Conservation (phyloP, 345 rosid species). For the Hibiscus mutabilis region DNA sequence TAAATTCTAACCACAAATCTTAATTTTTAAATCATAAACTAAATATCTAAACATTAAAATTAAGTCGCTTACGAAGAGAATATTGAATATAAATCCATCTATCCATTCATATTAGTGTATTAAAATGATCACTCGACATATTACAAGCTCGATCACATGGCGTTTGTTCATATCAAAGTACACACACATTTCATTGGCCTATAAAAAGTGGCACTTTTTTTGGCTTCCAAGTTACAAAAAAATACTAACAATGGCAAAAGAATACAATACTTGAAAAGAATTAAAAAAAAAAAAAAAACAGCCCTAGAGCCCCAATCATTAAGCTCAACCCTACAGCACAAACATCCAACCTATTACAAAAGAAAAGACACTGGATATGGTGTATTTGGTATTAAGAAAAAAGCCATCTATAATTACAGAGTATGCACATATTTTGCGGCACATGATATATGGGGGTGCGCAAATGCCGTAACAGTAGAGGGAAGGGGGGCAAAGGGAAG, state of each 20-base stretch:
- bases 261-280: not conserved
- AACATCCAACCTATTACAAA: not conserved
- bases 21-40: too few relatives aligned
- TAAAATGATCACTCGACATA: too few relatives aligned
- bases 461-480: not conserved
- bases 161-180: not conserved
- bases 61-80: too few relatives aligned
- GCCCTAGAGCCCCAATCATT: not conserved
- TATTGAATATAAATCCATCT: too few relatives aligned
- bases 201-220: slow-evolving; percentile 13
- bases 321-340: not conserved
- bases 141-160: too few relatives aligned
- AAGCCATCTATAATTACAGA: not conserved
- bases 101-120: too few relatives aligned
- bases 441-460: not conserved
- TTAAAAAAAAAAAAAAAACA: not conserved
- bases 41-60: too few relatives aligned
- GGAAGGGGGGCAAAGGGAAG: not conserved
- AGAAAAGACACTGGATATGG: not conserved
- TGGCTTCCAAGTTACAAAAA: not conserved
- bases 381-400: not conserved
- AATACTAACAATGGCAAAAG: not conserved
- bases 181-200: slow-evolving; percentile 12
- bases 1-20: too few relatives aligned
- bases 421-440: not conserved